phyloP scores from a whole-genome alignment of 2,329 filamentous ascomycete genomes.

The Colletotrichum sansevieriae region DNA sequence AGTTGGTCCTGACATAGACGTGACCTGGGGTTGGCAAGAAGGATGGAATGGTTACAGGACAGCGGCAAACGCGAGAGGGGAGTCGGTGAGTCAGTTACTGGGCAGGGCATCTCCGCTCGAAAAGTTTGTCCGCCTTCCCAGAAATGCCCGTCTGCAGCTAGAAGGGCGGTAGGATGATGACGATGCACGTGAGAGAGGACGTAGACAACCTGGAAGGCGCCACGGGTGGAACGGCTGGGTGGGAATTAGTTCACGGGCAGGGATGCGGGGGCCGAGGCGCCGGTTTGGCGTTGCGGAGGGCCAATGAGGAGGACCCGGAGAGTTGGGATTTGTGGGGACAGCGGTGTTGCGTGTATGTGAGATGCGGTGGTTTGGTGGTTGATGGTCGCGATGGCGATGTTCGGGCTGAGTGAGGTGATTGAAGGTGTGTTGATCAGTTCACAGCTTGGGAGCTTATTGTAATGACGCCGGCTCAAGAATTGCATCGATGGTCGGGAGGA shows the following conservation, averaged over 20 bases:
- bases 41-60: not conserved
- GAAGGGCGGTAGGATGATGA: not conserved
- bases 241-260: not conserved
- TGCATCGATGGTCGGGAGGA: no score
- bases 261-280: not conserved
- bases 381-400: not conserved
- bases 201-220: no score
- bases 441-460: no score
- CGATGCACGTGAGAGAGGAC: constrained; percentile 2
- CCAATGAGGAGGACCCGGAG: not conserved
- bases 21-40: not conserved
- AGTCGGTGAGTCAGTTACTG: not conserved
- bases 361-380: not conserved
- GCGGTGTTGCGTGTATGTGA: not conserved
- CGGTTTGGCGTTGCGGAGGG: not conserved
- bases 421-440: no score
- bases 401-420: no score
- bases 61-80: not conserved
- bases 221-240: not conserved
- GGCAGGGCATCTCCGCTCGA: not conserved
- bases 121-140: not conserved
- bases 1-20: no score
- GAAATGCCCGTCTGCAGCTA: not conserved
- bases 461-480: no score
- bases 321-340: not conserved